These are phyloP conservation scores for Puya raimondii DNA, from an alignment of 176 grass and related monocot species.

Conservation along the genomic window DNA sequence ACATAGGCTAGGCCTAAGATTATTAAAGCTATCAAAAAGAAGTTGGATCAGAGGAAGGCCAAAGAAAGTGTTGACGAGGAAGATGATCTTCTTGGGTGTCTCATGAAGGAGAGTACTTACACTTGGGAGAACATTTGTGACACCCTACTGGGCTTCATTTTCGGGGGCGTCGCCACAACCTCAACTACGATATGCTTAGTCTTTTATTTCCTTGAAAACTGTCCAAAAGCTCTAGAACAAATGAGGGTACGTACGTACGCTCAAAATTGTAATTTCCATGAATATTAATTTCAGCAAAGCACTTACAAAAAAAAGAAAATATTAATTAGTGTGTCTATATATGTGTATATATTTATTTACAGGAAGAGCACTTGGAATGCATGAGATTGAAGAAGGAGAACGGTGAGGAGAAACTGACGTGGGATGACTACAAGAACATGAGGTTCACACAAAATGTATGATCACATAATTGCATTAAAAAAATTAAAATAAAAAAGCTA, in stretches of 20 bases:
- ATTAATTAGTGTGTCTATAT: too few relatives aligned
- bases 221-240: not conserved
- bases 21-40: not conserved
- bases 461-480: not conserved
- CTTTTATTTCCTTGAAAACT: constrained; percentile 3
- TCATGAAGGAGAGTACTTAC: not conserved
- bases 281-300: not conserved
- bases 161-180: not conserved
- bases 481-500: not conserved
- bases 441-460: constrained; percentile 9
- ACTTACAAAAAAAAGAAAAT: too few relatives aligned
- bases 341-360: not conserved
- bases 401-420: not conserved
- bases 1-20: not conserved
- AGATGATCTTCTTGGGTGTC: not conserved
- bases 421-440: constrained; percentile 16
- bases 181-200: not conserved
- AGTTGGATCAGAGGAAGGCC: not conserved
- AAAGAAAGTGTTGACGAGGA: not conserved
- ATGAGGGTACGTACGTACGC: constrained; percentile 5
- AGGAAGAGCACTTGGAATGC: not conserved
- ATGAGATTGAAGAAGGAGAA: constrained; percentile 7
- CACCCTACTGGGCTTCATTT: not conserved
- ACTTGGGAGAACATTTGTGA: constrained; percentile 1
- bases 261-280: not conserved